Evolutionary conservation across 768 basidiomycete species (phyloP).

Genomic region (Pulveroboletus sp.): DNA sequence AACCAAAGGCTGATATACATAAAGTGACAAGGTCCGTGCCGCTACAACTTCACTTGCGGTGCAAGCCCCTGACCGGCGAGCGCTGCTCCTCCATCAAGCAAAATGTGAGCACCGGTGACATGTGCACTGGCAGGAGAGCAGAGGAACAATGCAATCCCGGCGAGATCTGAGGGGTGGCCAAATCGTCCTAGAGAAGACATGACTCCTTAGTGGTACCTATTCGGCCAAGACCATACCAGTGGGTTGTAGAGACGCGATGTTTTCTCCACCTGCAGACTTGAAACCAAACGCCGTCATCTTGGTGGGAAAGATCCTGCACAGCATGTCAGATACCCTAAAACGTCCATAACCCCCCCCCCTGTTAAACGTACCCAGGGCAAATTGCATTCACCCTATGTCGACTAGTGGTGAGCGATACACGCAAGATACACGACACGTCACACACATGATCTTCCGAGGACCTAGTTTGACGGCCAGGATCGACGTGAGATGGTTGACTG

Average conservation of each 20-base stretch:
- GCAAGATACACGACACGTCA: slow-evolving; percentile 4
- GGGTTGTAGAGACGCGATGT: slow-evolving; percentile 52
- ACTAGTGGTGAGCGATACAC: background rate
- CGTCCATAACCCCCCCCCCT: background rate
- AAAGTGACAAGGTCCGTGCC: background rate
- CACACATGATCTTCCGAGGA: slow-evolving; percentile 59
- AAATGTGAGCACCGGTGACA: slow-evolving; percentile 66
- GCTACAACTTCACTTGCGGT: slow-evolving; percentile 24
- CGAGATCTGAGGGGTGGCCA: slow-evolving; percentile 62
- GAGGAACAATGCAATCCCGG: slow-evolving; percentile 66
- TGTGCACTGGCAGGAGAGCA: slow-evolving; percentile 69
- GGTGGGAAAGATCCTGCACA: slow-evolving; percentile 62
- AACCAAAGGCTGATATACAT: background rate
- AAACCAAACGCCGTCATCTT: slow-evolving; percentile 81
- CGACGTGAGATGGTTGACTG: slow-evolving; percentile 78
- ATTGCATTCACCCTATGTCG: slow-evolving; percentile 72
- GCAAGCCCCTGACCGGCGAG: slow-evolving; percentile 20
- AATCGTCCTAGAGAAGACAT: slow-evolving; percentile 47
- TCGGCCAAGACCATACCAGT: slow-evolving; percentile 42
- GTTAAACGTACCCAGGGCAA: slow-evolving; percentile 58
- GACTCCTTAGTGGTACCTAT: background rate
- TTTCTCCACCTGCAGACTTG: slow-evolving; percentile 48
- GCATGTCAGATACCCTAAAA: background rate
- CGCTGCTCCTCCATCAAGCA: slow-evolving; percentile 63
- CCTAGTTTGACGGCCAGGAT: slow-evolving; percentile 64